Conservation (phyloP, 1,284 basidiomycete genomes). For the Leucoagaricus sp. region DNA sequence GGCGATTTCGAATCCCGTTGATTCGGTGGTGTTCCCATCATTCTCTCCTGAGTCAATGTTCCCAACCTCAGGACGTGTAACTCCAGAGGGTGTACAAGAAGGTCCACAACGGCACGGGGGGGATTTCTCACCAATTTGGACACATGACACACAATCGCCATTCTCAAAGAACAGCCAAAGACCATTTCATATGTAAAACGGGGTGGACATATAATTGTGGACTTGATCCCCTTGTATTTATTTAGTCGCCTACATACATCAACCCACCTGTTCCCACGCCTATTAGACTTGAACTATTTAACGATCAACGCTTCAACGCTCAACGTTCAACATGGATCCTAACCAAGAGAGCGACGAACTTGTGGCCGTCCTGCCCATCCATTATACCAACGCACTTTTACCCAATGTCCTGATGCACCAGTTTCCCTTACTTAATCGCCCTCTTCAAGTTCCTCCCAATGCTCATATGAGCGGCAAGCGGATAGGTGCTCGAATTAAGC, state of each 20-base stretch:
- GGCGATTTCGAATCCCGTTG: neutral
- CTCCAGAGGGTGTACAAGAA: constrained; percentile 26
- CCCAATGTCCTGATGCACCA: constrained; percentile 76
- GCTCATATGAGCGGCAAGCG: constrained; percentile 71
- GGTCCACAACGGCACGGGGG: constrained; percentile 20
- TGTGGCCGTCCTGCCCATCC: constrained; percentile 67
- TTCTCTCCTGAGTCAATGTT: constrained; percentile 3
- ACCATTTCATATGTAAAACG: constrained; percentile 4
- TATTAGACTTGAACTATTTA: neutral
- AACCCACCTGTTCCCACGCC: constrained; percentile 2
- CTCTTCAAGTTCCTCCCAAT: constrained; percentile 73
- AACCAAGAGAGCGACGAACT: constrained; percentile 52
- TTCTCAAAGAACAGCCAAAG: constrained; percentile 13
- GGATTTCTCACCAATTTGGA: neutral
- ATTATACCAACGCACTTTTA: constrained; percentile 59
- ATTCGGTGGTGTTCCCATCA: neutral
- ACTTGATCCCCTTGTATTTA: neutral
- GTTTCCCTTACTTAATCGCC: constrained; percentile 71
- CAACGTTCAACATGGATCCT: constrained; percentile 38
- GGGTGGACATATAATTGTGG: neutral
- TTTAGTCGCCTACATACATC: neutral
- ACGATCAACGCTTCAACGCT: too few species aligned
- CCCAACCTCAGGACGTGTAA: constrained; percentile 19
- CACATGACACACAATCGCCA: constrained; percentile 16
- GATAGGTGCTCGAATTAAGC: constrained; percentile 71